phyloP scores from a whole-genome alignment of 2,329 filamentous ascomycete species.

The Cladosporium sp. region DNA sequence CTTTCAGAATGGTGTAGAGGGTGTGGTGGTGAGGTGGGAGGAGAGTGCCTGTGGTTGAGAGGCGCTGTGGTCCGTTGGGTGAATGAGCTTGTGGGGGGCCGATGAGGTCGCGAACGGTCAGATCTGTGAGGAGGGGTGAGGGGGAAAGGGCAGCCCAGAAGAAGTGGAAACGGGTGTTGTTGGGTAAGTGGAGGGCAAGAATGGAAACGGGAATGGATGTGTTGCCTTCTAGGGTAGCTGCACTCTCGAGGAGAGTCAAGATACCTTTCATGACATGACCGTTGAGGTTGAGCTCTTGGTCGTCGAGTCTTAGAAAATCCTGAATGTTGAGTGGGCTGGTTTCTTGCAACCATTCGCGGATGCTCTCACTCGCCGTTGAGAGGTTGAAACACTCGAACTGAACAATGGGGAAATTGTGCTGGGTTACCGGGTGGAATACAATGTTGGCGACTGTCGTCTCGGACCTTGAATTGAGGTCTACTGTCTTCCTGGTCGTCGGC shows the following conservation, averaged over 20 bases:
- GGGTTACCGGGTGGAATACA: not conserved
- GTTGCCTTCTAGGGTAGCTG: constrained; percentile 13
- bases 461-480: constrained; percentile 3
- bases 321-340: not conserved
- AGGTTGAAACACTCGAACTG: constrained; percentile 15
- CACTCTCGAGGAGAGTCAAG: constrained; percentile 19
- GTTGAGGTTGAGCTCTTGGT: constrained; percentile 18
- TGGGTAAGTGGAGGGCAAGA: constrained; percentile 18
- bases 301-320: constrained; percentile 18
- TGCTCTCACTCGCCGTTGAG: constrained; percentile 10
- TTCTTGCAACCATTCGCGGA: not conserved
- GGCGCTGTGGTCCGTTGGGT: not conserved
- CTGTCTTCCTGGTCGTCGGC: not conserved
- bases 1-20: constrained; percentile 17
- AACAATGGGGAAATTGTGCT: constrained; percentile 17
- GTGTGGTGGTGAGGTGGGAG: constrained; percentile 10
- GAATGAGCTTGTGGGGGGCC: not conserved
- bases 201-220: constrained; percentile 14
- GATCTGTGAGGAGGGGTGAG: constrained; percentile 10
- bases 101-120: constrained; percentile 3
- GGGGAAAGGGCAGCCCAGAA: constrained; percentile 19
- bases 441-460: constrained; percentile 5
- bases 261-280: constrained; percentile 4
- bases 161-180: constrained; percentile 19
- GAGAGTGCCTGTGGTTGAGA: not conserved